phyloP scores from a whole-genome alignment of 78 protist genomes.

The Salpingoeca rosetta region DNA sequence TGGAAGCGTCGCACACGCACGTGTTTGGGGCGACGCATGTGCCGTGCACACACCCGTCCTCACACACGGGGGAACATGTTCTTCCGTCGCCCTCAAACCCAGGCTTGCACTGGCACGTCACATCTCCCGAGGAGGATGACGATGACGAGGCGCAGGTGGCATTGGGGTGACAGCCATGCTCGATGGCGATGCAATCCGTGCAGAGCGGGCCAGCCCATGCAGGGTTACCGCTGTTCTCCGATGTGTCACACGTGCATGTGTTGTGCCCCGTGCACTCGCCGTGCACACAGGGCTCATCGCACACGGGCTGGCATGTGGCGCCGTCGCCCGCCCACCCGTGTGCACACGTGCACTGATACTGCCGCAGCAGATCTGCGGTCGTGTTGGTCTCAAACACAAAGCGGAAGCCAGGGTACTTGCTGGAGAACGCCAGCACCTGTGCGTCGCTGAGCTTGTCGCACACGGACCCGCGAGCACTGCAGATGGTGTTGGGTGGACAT shows the following conservation, averaged over 20 bases:
- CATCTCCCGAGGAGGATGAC: neutral
- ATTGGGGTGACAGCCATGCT: neutral
- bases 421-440: no score
- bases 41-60: neutral
- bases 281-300: neutral
- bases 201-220: neutral
- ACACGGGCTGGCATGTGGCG: neutral
- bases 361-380: no score
- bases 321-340: neutral
- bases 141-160: neutral
- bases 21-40: neutral
- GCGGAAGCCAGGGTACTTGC: no score
- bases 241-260: neutral
- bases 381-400: no score
- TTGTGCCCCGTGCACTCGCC: neutral
- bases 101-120: neutral
- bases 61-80: neutral
- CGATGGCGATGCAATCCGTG: neutral
- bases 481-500: neutral
- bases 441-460: no score
- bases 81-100: neutral
- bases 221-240: neutral
- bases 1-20: neutral
- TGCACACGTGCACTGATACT: neutral
- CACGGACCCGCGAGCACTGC: neutral